These are phyloP conservation scores for Penstemon barbatus DNA, from an alignment of 257 asterid genomes.

Conservation along the genomic window DNA sequence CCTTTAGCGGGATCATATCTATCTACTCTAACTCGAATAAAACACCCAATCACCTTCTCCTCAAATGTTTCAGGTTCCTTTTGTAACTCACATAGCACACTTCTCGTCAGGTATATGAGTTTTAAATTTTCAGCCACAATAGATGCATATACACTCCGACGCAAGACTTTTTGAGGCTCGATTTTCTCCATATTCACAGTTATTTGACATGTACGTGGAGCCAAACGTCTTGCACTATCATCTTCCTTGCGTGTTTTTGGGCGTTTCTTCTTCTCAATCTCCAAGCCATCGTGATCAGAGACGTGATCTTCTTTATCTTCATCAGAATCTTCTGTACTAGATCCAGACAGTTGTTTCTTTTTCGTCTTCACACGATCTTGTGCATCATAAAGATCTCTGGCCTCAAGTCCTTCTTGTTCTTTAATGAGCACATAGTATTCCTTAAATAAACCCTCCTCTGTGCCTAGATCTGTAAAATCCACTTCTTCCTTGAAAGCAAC, in stretches of 20 bases:
- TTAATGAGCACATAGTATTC: constrained; percentile 67
- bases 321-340: constrained; percentile 43
- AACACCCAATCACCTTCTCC: constrained; percentile 71
- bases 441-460: constrained; percentile 74
- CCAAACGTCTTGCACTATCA: constrained; percentile 19
- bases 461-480: constrained; percentile 62
- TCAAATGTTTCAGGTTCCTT: constrained; percentile 59
- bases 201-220: constrained; percentile 36
- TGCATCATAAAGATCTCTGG: constrained; percentile 46
- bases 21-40: constrained; percentile 57
- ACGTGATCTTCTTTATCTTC: constrained; percentile 42
- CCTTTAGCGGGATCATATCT: constrained; percentile 42
- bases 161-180: constrained; percentile 17
- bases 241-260: constrained; percentile 33
- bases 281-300: constrained; percentile 45
- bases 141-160: constrained; percentile 52
- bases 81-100: constrained; percentile 51
- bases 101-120: constrained; percentile 74
- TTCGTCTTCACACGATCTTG: constrained; percentile 30
- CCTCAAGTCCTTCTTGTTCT: constrained; percentile 42
- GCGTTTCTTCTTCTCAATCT: constrained; percentile 26
- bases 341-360: constrained; percentile 25
- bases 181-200: constrained; percentile 33
- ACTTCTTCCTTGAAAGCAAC: constrained; percentile 55
- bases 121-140: constrained; percentile 62